phyloP scores from a whole-genome alignment of 2,329 filamentous ascomycete genomes.

The Calonectria pseudoturangicola region DNA sequence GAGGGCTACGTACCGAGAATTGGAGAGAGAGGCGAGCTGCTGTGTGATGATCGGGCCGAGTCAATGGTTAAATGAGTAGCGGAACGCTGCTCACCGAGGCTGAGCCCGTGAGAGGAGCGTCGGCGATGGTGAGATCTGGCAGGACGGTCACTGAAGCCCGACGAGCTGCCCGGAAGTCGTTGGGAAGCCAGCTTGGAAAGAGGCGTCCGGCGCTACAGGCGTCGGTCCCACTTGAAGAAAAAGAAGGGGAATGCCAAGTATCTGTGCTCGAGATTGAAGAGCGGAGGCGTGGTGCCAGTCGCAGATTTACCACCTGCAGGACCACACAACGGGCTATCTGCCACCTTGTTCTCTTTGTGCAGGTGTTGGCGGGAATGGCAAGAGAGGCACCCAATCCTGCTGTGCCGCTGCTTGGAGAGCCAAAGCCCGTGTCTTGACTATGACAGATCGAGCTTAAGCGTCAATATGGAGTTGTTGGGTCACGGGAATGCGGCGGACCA shows the following conservation, averaged over 20 bases:
- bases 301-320: neutral
- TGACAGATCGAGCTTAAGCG: constrained; percentile 13
- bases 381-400: neutral
- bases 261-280: constrained; percentile 21
- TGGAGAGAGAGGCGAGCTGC: constrained; percentile 66
- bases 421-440: constrained; percentile 1
- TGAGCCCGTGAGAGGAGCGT: constrained; percentile 66
- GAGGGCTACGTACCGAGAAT: constrained; percentile 71
- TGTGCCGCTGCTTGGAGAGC: constrained; percentile 10
- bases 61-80: constrained; percentile 58
- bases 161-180: constrained; percentile 70
- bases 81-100: constrained; percentile 57
- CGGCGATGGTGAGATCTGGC: constrained; percentile 69
- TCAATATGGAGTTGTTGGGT: constrained; percentile 11
- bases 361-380: constrained; percentile 2
- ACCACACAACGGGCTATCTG: neutral
- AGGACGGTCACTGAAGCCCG: constrained; percentile 70
- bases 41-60: constrained; percentile 54
- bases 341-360: constrained; percentile 6
- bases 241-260: constrained; percentile 23
- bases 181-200: constrained; percentile 70
- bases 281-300: constrained; percentile 6
- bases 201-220: constrained; percentile 51
- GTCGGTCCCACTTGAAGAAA: constrained; percentile 39
- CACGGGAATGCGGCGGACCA: constrained; percentile 17